Conservation (phyloP, 2,329 filamentous ascomycete species). For the Talaromyces sp. region DNA sequence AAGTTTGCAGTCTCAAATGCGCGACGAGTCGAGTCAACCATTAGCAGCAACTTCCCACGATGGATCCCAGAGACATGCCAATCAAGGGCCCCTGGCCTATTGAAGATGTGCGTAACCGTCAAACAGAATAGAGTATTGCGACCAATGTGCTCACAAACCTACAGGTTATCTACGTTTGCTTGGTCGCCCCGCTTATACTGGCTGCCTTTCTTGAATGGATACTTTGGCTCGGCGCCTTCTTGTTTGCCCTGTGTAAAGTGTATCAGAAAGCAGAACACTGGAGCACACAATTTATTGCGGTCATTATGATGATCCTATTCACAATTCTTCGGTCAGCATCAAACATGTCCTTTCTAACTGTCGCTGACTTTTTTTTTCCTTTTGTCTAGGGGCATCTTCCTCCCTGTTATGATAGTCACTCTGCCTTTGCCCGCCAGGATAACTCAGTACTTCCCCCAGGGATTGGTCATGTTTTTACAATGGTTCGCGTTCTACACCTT, state of each 20-base stretch:
- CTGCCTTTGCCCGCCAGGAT: slow-evolving; percentile 73
- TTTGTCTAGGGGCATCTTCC: slow-evolving; percentile 65
- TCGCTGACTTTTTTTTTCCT: background rate
- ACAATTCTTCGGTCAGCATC: slow-evolving; percentile 64
- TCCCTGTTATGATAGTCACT: slow-evolving; percentile 92
- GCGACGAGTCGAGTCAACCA: background rate
- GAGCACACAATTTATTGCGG: slow-evolving; percentile 73
- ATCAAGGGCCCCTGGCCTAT: slow-evolving; percentile 28
- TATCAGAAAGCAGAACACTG: slow-evolving; percentile 85
- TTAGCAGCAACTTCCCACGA: background rate
- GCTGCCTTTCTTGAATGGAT: slow-evolving; percentile 90
- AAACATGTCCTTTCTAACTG: background rate
- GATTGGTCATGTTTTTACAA: slow-evolving; percentile 69
- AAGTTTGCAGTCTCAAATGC: background rate
- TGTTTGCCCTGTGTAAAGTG: slow-evolving; percentile 86
- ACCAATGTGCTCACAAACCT: slow-evolving; percentile 2
- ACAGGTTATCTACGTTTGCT: slow-evolving; percentile 78
- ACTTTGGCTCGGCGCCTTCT: slow-evolving; percentile 86
- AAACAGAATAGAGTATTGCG: background rate
- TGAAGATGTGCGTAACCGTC: slow-evolving; percentile 36
- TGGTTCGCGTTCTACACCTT: slow-evolving; percentile 98
- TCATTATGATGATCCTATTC: slow-evolving; percentile 71
- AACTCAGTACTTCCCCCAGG: slow-evolving; percentile 64
- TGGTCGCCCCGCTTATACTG: slow-evolving; percentile 76
- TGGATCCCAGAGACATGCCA: background rate